Base-by-base conservation (phyloP, 345 rosid species). In the Melaleuca alternifolia region DNA sequence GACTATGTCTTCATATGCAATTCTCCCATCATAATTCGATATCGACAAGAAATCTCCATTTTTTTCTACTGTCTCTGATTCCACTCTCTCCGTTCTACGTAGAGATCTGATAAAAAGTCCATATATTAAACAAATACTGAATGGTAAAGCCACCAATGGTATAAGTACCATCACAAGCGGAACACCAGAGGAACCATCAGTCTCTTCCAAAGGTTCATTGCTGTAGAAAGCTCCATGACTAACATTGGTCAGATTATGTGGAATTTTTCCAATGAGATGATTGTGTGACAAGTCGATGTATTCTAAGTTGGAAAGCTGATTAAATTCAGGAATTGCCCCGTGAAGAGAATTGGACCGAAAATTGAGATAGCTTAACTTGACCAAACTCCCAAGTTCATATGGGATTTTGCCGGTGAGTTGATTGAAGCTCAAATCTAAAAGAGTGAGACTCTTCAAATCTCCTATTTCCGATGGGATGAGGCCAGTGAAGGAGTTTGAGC, bases 11-110 rank as follows among this genome's bases (percentile, higher is more conserved):
- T 59, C 75, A 57, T 85, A 87, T n/a, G 48, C 85, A 28, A 90
- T 26, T 59, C 88, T 90, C 44, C 89, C 92, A 54, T 89, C 87
- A 76, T 86, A 85, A 41, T 57, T 50, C 88, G 85, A 86, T 54
- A 82, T 82, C 11, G 85, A 44, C 15, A 82, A 50, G 6, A 57
- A 23, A 44, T 54, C 53, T 15, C 86, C 84, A 57, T 30, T 26
- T 24, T 82, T 50, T 82, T 13, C 48, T 12, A 3, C 3, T 5
- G 18, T 50, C 33, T 82, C 28, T 51, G 33, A 16, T 52, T 50
- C 48, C 6, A 6, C 9, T 5, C 18, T 50, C 53, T 82, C 30
- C 41, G 4, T 41, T 50, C 33, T 14, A 50, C 2, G 37, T 24
- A 11, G 11, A 82, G 50, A 20, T 52, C 41, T 24, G 54, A 82